Evolutionary conservation across 2,329 filamentous ascomycete species (phyloP).

Genomic region (Ophiobolus disseminans): DNA sequence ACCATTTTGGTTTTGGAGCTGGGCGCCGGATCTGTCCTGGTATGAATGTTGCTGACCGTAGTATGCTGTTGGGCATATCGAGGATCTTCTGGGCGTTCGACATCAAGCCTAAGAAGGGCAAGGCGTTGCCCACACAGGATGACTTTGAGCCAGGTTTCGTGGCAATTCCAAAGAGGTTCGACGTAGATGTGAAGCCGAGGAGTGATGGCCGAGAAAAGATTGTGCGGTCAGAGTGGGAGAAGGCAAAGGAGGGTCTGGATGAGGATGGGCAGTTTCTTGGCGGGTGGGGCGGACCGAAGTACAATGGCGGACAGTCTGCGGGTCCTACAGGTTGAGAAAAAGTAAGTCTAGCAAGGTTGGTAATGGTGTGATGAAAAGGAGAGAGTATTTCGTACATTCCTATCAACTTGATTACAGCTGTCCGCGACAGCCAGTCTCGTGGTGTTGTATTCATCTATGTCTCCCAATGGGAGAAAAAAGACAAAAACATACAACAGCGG

Average conservation of each 20-base stretch:
- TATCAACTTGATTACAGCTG: no score
- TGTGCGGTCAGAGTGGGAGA: conserved; percentile 22
- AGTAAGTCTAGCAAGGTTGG: no score
- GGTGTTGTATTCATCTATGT: no score
- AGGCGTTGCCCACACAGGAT: conserved; percentile 1
- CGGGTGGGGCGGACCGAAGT: no score
- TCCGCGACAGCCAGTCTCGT: no score
- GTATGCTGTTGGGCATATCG: conserved; percentile 31
- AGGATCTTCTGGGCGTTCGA: conserved; percentile 42
- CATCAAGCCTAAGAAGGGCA: conserved; percentile 6
- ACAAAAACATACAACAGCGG: no score
- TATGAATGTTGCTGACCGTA: conserved; percentile 38
- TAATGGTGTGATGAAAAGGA: no score
- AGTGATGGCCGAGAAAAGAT: conserved; percentile 12
- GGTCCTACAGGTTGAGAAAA: no score
- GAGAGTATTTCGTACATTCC: no score
- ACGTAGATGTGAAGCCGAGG: conserved; percentile 18
- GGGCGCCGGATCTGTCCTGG: conserved; percentile 45
- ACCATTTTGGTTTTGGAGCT: conserved; percentile 46
- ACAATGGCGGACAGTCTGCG: no score
- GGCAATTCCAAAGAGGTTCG: conserved; percentile 11
- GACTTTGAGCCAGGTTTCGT: conserved; percentile 8
- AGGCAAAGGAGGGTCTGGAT: conserved; percentile 17
- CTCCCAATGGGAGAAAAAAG: no score
- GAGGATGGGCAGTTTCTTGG: conserved; percentile 20